Evolutionary conservation across 805 yeast species (phyloP), one percentile per base, ranked within the genome.

Genomic region (Yarrowia sp.): DNA sequence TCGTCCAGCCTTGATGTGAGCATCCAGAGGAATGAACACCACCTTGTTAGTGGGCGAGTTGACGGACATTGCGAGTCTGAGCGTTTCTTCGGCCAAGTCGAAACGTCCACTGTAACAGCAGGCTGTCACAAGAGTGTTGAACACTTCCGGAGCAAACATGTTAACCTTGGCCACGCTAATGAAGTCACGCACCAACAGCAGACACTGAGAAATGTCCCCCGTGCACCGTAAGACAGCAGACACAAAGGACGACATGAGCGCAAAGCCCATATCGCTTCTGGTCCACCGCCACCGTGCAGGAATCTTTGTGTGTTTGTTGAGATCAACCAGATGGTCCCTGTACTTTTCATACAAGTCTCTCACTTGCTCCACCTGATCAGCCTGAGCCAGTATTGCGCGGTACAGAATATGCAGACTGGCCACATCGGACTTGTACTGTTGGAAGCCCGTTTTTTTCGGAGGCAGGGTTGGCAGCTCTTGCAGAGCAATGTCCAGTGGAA

Each of bases 141-240:
- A 55, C 38, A 55, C 61, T 47, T 55, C 61, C 1, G 61, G 61
- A 4, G 61, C 61, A 55, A 39, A 55, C 45, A 55, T 39, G 39
- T 51, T 39, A 9, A n/a, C 28, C 28, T 55, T 55, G 61, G 61
- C 47, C 31, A 38, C 42, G 28, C n/a, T 13, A 15, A 55, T 11
- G n/a, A 55, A 55, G 45, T 55, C 61, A 2, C 38, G 11, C 13
- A 55, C 47, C 13, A 55, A 36, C 28, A 18, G 15, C 28, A 55
- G 47, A 41, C 61, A 55, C 38, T 38, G 45, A 9, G 61, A 39
- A 55, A 55, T 55, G 47, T 55, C 61, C 10, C 47, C 47, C 0
- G 61, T 55, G 31, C 38, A 15, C 4, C 61, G 22, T 17, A 55
- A 31, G 1, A 55, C 38, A 4, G 47, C 38, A 3, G 22, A 9